These are phyloP conservation scores for Phaeosphaeriaceae sp. DNA, from an alignment of 2,329 filamentous ascomycete species.

Conservation along the genomic window DNA sequence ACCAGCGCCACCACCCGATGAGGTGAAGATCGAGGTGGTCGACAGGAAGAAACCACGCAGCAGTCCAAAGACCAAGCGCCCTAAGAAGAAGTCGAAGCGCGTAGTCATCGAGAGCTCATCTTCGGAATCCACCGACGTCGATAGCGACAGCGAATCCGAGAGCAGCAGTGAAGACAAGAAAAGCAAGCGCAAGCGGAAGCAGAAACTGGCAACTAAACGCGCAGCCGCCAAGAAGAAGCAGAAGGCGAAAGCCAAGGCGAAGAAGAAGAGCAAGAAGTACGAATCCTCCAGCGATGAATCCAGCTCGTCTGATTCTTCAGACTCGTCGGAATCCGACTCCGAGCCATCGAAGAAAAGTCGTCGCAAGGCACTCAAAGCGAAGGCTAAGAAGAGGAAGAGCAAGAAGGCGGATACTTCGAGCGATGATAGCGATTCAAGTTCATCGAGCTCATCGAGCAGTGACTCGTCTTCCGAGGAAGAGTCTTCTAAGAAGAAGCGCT, in stretches of 20 bases:
- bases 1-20: conserved; percentile 12
- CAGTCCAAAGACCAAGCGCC: conserved; percentile 19
- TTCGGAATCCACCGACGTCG: conserved; percentile 31
- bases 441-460: conserved; percentile 21
- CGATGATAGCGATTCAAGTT: conserved; percentile 21
- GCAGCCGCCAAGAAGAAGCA: conserved; percentile 24
- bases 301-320: conserved; percentile 17
- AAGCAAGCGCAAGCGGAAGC: conserved; percentile 29
- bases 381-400: conserved; percentile 31
- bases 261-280: conserved; percentile 32
- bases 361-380: conserved; percentile 24
- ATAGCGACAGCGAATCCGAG: conserved; percentile 27
- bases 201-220: conserved; percentile 18
- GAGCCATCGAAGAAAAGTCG: conserved; percentile 18
- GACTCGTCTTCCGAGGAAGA: conserved; percentile 24
- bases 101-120: conserved; percentile 23
- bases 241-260: conserved; percentile 31
- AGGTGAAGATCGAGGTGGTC: conserved; percentile 11
- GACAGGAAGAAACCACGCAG: conserved; percentile 15
- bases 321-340: conserved; percentile 26
- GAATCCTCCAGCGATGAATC: conserved; percentile 23
- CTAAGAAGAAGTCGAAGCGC: conserved; percentile 27
- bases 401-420: conserved; percentile 31
- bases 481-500: conserved; percentile 23
- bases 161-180: conserved; percentile 30